Base-by-base conservation (phyloP, 345 rosid genomes). In the Eucalyptus cloeziana region DNA sequence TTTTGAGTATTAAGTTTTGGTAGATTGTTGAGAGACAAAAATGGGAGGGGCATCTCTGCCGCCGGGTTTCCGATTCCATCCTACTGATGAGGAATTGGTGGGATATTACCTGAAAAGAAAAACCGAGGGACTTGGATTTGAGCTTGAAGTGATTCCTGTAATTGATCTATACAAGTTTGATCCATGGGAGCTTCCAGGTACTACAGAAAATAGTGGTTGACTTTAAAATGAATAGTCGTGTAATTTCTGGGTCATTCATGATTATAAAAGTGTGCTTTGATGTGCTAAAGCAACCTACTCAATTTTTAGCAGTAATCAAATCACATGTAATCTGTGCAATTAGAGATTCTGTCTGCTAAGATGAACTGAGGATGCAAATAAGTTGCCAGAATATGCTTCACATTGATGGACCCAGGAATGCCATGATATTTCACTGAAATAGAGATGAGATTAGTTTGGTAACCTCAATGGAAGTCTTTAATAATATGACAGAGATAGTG, bases 101-200 rank as follows among this genome's bases (percentile, higher is more conserved):
- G 96, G 96, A 31, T 96, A 96, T 91, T 96, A 97, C 93, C 92
- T 97, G 49, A 94, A 95, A 54, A 94, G 96, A 90, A 95, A 95
- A 93, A 93, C 92, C 21, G 92, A 94, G 52, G 94, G 94, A 47
- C 96, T 93, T 86, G 94, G 89, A 88, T 95, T 97, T 86, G 97
- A 96, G 94, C 98, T 97, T 24, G 96, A 96, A 91, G 96, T 97
- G 17, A 95, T 96, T 89, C 98, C 96, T 50, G 94, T 93, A 47
- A 91, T 94, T 62, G 97, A 97, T 88, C 90, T 97, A 91, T 96
- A 96, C 95, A 97, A 96, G 91, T 97, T 94, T 86, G 99, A 97
- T 91, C 99, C 98, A 49, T 96, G 98, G 99, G 99, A 97, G 88
- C 92, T 96, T 88, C 98, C 98, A 92, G 98, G 98, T 96, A 93